Conservation (phyloP, 1,139 yeast genomes). For the Protomyces lactucae-debilis region DNA sequence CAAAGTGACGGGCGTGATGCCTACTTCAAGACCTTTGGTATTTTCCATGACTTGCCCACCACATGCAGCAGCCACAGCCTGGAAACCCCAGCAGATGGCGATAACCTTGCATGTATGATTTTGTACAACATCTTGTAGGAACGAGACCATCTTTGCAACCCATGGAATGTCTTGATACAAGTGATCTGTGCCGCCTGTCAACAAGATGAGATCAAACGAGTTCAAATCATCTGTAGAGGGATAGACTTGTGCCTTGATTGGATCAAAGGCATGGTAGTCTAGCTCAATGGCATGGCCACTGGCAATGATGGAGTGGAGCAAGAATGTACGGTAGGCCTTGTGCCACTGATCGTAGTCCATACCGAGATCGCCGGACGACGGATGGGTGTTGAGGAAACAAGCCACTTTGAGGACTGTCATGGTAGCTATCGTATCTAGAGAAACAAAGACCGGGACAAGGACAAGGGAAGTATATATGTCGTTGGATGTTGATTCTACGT, state of each 20-base stretch:
- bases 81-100: constrained; percentile 6
- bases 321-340: not conserved
- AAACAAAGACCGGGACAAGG: not conserved
- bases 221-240: not conserved
- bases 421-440: not conserved
- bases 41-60: constrained; percentile 9
- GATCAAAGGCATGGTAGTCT: not conserved
- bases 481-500: not conserved
- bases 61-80: not conserved
- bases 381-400: not conserved
- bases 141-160: not conserved
- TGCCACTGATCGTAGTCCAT: not conserved
- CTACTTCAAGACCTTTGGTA: not conserved
- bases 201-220: not conserved
- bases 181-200: constrained; percentile 3
- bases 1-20: not conserved
- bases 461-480: no score
- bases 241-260: not conserved
- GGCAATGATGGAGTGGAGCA: not conserved
- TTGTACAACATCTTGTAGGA: not conserved
- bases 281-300: not conserved
- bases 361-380: not conserved
- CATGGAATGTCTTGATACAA: not conserved
- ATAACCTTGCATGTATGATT: not conserved
- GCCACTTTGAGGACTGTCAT: not conserved